Evolutionary conservation across 2,329 filamentous ascomycete genomes (phyloP), one percentile per base, ranked within the genome.

Genomic region (Didymella glomerata): DNA sequence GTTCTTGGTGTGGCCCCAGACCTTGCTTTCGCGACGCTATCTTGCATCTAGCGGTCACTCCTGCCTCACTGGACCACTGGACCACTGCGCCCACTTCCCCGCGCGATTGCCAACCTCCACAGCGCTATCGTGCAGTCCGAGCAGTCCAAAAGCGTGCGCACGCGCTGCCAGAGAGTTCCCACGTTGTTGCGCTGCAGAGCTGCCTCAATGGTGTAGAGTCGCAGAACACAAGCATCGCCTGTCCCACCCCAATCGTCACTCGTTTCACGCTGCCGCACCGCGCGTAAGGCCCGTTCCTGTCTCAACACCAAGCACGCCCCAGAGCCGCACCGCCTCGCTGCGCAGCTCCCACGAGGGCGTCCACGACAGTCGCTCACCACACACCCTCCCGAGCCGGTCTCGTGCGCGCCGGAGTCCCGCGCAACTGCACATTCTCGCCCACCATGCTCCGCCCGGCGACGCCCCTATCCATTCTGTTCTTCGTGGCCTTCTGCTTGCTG

Each of bases 361-460:
- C 58, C 56, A 51, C 56, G 46, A 48, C 49, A 42, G n/a, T 57
- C 55, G 45, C 54, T 54, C 65, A 62, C 55, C 62, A 63, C 49
- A 25, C 67, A 51, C 58, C 16, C 27, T 27, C 13, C 54, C 50
- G 67, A 68, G 64, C 70, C 68, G 67, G 70, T 66, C 67, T 69
- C 60, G 66, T 66, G 69, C 68, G 70, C 69, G 64, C 72, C 68
- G 69, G 56, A 57, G 58, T 61, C 68, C 68, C 57, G 64, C 60
- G 46, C 55, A 53, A 63, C 69, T 67, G 32, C 60, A 51, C 51
- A 54, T 44, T 44, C 57, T 52, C 67, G 68, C 70, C 73, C 81
- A 88, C 81, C 81, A 92, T 96, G 87, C 83, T 98, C 77, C 91
- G 93, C 73, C 93, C 95, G 63, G 94, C 95, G 62, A 98, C 95